These are phyloP conservation scores for Inonotus obliquus DNA, from an alignment of 1,284 basidiomycete genomes.

Conservation along the genomic window DNA sequence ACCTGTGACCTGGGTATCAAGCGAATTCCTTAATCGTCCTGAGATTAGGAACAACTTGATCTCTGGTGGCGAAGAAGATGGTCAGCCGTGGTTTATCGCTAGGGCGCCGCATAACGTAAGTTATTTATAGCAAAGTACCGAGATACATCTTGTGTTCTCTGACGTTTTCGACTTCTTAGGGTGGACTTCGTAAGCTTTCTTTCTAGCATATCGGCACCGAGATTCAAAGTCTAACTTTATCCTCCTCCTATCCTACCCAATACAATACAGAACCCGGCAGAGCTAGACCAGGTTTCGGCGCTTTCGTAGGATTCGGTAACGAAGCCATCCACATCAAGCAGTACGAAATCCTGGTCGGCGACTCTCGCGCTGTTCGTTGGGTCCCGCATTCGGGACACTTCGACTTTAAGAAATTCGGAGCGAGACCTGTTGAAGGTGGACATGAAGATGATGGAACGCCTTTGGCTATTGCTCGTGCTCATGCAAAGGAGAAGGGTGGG, in stretches of 20 bases:
- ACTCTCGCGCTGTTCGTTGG: slow-evolving; percentile 56
- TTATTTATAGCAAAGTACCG: background rate
- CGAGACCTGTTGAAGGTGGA: slow-evolving; percentile 61
- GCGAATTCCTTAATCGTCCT: slow-evolving; percentile 11
- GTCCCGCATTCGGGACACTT: slow-evolving; percentile 43
- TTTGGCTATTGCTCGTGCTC: slow-evolving; percentile 57
- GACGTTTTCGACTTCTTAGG: background rate
- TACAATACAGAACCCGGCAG: slow-evolving; percentile 13
- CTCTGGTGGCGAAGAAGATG: slow-evolving; percentile 11
- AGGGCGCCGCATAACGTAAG: slow-evolving; percentile 16
- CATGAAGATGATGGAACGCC: slow-evolving; percentile 55
- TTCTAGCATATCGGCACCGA: background rate
- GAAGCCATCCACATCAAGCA: slow-evolving; percentile 17
- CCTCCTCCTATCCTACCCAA: background rate
- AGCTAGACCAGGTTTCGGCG: slow-evolving; percentile 10
- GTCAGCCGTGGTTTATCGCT: slow-evolving; percentile 10
- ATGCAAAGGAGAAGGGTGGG: slow-evolving; percentile 14
- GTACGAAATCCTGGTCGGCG: slow-evolving; percentile 55
- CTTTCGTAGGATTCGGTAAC: slow-evolving; percentile 8
- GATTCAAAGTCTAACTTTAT: background rate
- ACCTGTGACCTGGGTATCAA: slow-evolving; percentile 49
- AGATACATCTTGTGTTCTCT: background rate
- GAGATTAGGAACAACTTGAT: slow-evolving; percentile 3
- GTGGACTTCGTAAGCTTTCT: slow-evolving; percentile 12
- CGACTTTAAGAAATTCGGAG: slow-evolving; percentile 33